Base-by-base conservation (phyloP, 192 early-diverging fungal genomes). In the Coemansia sp. region DNA sequence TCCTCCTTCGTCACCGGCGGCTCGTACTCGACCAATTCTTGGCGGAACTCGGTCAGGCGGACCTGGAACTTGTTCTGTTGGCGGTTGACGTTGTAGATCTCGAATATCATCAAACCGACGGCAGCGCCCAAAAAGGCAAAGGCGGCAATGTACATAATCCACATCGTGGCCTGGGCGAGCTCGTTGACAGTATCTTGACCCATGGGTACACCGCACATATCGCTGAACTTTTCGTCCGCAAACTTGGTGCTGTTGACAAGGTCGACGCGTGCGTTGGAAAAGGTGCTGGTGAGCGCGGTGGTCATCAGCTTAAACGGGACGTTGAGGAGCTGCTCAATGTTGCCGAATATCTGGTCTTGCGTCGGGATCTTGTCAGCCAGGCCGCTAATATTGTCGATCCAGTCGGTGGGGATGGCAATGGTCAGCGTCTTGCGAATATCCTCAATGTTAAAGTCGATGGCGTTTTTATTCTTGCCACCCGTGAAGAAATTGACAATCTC, bases 311-410 rank as follows among this genome's bases (percentile, higher is more conserved):
- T 42, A 57, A 81, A 81, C 11, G 78, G 78, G 19, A 76, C 62
- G 57, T 81, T 70, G 36, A 81, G 68, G n/a, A 81, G 38, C 44
- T 44, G 12, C 0, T 70, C 72, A 53, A 81, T 59, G 64, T 81
- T 73, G 61, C 78, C 78, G 14, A 81, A 81, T 1, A 81, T 73
- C 64, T 81, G 51, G 27, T 76, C 70, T 39, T 75, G 73, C 17
- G 78, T 73, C 12, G 78, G 78, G 23, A 81, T 81, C 69, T 73
- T 73, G 55, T 67, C 41, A 3, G 55, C 34, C 37, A 81, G 39
- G 5, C 45, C 53, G 37, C 45, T 50, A 60, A 81, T 70, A 61
- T 67, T 81, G 51, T 70, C 53, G 17, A 66, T 55, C 78, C 78
- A 81, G 70, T 76, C 74, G 44, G 53, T 60, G 12, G 78, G 78